Evolutionary conservation across 2,329 filamentous ascomycete genomes (phyloP).

Genomic region (Apiospora arundinis): DNA sequence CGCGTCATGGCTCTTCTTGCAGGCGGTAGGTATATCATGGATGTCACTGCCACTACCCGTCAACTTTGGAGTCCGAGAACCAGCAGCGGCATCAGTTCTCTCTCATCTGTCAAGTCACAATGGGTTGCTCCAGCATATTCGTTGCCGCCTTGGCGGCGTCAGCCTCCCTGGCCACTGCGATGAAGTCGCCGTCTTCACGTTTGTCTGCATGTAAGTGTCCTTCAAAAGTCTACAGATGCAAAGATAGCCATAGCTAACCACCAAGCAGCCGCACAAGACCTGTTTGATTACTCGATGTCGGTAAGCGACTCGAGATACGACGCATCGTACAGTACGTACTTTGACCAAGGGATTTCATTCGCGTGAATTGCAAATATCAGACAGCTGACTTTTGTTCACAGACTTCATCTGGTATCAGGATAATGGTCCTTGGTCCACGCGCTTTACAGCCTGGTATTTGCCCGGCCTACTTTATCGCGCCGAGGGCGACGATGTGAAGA

Average conservation of each 20-base stretch:
- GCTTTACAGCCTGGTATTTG: constrained; percentile 52
- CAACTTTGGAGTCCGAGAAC: background rate
- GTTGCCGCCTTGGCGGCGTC: constrained; percentile 9
- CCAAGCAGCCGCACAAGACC: constrained; percentile 40
- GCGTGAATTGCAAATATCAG: background rate
- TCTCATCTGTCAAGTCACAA: background rate
- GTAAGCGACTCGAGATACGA: constrained; percentile 48
- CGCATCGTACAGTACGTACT: constrained; percentile 40
- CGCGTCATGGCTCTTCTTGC: background rate
- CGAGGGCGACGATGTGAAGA: constrained; percentile 42
- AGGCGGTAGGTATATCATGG: background rate
- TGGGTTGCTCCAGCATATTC: constrained; percentile 4
- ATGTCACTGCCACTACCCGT: background rate
- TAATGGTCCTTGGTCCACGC: constrained; percentile 48
- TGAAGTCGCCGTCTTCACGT: constrained; percentile 13
- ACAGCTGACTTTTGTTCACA: background rate
- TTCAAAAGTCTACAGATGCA: background rate
- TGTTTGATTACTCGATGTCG: constrained; percentile 48
- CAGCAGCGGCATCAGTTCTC: background rate
- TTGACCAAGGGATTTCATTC: no score
- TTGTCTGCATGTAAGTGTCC: background rate
- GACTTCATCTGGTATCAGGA: constrained; percentile 49
- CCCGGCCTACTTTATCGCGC: constrained; percentile 45
- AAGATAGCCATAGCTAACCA: background rate
- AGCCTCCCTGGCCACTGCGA: constrained; percentile 2